Evolutionary conservation across 1,284 basidiomycete genomes (phyloP), one percentile per base, ranked within the genome.

Genomic region (Cutaneotrichosporon cavernicola): DNA sequence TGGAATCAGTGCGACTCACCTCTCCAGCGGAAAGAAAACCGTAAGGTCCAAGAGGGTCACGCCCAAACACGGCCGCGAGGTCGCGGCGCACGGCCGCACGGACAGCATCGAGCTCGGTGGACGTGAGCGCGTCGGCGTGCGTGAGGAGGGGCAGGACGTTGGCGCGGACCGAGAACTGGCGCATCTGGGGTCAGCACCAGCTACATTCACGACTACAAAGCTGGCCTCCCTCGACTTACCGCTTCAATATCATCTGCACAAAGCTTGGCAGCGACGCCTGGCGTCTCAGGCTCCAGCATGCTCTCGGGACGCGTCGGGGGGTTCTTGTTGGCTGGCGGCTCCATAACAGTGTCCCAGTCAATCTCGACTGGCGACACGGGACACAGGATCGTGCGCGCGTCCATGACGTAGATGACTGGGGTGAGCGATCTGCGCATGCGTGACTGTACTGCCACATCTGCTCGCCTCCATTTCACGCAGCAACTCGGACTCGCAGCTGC

Each of bases 61-160:
- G 61, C 14, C 66, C 66, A 47, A 68, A 68, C 2, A 68, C 66
- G 8, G 66, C 40, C 1, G 65, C 51, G 11, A 79, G 62, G 61
- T 76, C 77, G 18, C 70, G 60, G 16, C 69, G 51, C 1, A 77
- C 69, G 10, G 70, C 72, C 1, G 26, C 30, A 31, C 69, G 67
- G 16, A 73, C 75, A 1, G 47, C 56, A 3, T 58, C 58, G 13
- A 77, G 71, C 60, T 79, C 73, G 10, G 59, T 46, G 2, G 63
- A 64, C 8, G 76, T 76, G 26, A 80, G 64, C 4, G 66, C 67
- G 61, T 80, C 78, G 21, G 69, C 64, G 50, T 75, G 72, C 8
- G 75, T 70, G 18, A 80, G 64, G 26, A 80, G 64, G 1, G 77
- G 77, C 4, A 80, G 65, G 46, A 80, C 72, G 59, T 79, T 78